Conservation (phyloP, 192 early-diverging fungal species). For the Lobulomyces angularis region DNA sequence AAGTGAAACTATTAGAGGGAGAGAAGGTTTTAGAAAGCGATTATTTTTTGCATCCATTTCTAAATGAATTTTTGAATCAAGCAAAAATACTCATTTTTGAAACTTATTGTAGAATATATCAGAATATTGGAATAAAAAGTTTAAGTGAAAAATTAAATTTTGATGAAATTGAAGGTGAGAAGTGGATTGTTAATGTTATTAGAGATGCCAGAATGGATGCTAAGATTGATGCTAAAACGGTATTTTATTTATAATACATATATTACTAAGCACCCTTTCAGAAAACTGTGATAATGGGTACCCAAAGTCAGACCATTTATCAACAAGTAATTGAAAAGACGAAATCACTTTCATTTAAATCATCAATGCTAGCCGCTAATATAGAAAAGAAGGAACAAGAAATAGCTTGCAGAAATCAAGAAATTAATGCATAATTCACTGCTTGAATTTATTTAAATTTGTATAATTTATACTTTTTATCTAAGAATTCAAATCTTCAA, state of each 20-base stretch:
- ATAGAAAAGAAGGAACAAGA: slow-evolving; percentile 78
- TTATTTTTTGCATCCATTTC: slow-evolving; percentile 80
- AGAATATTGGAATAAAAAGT: slow-evolving; percentile 83
- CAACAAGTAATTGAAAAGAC: slow-evolving; percentile 95
- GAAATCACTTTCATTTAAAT: slow-evolving; percentile 78
- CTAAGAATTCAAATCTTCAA: no score
- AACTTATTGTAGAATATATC: slow-evolving; percentile 94
- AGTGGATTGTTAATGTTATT: slow-evolving; percentile 97
- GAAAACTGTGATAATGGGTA: slow-evolving; percentile 92
- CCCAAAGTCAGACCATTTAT: slow-evolving; percentile 71
- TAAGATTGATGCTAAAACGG: slow-evolving; percentile 84
- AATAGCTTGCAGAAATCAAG: slow-evolving; percentile 13
- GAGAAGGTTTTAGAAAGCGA: slow-evolving; percentile 77
- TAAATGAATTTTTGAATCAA: slow-evolving; percentile 89
- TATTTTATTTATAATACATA: slow-evolving; percentile 9
- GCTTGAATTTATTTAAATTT: no score
- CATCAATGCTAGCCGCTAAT: slow-evolving; percentile 71
- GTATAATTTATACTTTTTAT: no score
- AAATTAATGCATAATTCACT: neutral
- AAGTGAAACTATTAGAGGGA: slow-evolving; percentile 75
- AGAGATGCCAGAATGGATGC: slow-evolving; percentile 90
- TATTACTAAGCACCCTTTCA: neutral
- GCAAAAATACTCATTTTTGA: slow-evolving; percentile 89
- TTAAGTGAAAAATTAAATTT: slow-evolving; percentile 75
- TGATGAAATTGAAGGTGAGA: slow-evolving; percentile 81